phyloP scores from a whole-genome alignment of 1,139 yeast genomes.

The Taiozyma sp. region DNA sequence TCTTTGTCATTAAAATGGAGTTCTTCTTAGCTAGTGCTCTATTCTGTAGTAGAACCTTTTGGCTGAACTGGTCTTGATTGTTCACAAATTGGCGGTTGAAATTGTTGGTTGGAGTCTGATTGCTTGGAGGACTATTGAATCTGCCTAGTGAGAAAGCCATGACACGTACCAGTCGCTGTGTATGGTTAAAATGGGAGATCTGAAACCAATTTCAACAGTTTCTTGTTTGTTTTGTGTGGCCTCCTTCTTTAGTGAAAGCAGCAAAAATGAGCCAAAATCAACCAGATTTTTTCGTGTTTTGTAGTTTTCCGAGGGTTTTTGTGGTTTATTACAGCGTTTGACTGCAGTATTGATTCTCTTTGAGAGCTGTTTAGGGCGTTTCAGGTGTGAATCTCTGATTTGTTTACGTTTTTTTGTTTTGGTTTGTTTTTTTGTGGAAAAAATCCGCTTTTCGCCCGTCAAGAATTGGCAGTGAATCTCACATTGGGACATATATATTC shows the following conservation, averaged over 20 bases:
- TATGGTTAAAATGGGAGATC: neutral
- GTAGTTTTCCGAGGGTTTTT: neutral
- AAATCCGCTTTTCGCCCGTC: neutral
- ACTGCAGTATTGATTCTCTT: neutral
- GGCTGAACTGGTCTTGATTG: constrained; percentile 13
- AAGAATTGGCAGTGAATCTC: neutral
- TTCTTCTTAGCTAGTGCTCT: constrained; percentile 50
- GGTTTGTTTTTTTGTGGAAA: constrained; percentile 1
- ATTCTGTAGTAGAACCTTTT: constrained; percentile 40
- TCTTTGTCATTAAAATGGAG: constrained; percentile 41
- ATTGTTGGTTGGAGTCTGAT: constrained; percentile 5
- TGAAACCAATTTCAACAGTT: neutral
- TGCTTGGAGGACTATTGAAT: constrained; percentile 14
- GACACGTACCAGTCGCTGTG: constrained; percentile 11
- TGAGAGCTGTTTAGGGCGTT: neutral
- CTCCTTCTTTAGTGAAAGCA: neutral
- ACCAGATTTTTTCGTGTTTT: neutral
- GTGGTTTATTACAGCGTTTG: neutral
- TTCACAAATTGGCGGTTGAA: constrained; percentile 6
- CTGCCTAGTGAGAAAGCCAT: constrained; percentile 19
- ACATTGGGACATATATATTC: too few species aligned
- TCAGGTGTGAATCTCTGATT: neutral
- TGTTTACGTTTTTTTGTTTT: neutral
- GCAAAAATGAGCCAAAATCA: neutral
- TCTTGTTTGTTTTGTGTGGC: neutral